Evolutionary conservation across 768 basidiomycete genomes (phyloP), one percentile per base, ranked within the genome.

Genomic region (Rhodotorula toruloides): DNA sequence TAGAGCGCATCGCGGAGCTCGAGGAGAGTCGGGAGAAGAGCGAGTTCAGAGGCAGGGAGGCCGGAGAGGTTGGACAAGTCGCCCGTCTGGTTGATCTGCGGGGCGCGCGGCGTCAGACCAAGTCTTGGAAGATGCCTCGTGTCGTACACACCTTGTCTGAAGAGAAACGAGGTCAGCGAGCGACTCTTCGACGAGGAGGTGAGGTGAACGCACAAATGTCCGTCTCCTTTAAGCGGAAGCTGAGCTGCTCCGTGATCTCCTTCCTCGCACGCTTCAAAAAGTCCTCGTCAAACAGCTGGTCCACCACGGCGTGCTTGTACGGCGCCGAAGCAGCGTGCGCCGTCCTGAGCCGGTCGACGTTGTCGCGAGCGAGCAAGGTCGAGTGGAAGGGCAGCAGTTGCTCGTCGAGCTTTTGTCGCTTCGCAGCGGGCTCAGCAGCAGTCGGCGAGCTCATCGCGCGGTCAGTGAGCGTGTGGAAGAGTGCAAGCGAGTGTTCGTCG

Each of bases 51-150:
- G 37, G 86, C 80, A 13, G 87, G 83, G 61, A 98, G 87, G 78
- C 87, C 96, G 63, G 87, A 87, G 37, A 98, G 83, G 19, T 94
- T 97, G 22, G 91, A 88, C 31, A 98, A 84, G 79, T 98, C 94
- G 72, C 93, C 93, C 0, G 94, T 96, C 81, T 98, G 94, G 78
- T 92, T 87, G 74, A 98, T 88, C 93, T 97, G 72, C 36, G 31
- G 29, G 29, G 25, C 19, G 29, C 14, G 39, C 19, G 32, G 27
- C 16, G 29, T 40, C 32, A 22, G n/a, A 5, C 22, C 36, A 3
- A 16, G 32, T 39, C 39, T 53, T 13, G 37, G 7, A 17, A 2
- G 29, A 32, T 29, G 39, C 12, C 3, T 3, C 3, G 40, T 22
- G 21, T 22, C 37, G 12, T 13, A 21, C 46, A 27, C 39, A 59